Evolutionary conservation across 2,329 filamentous ascomycete species (phyloP), one percentile per base, ranked within the genome.

Genomic region (Fusarium sp.): DNA sequence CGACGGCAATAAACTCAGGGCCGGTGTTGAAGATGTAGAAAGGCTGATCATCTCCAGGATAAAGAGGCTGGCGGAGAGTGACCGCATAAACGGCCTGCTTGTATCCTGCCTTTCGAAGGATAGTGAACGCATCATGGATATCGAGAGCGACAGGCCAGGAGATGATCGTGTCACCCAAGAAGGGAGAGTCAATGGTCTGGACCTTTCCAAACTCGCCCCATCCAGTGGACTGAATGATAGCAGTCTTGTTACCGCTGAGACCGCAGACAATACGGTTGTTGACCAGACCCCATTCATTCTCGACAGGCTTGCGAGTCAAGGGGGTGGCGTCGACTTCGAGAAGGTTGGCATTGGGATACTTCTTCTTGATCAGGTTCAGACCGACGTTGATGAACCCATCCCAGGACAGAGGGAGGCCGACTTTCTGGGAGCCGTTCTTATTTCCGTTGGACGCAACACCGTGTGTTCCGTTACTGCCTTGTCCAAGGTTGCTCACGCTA

Each of bases 1-100:
- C 70, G 14, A 72, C 62, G 4, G 67, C 67, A 36, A 72, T 64
- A 28, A 63, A 70, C 45, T 72, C 58, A 17, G 38, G 15, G 15
- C 54, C 70, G 12, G 70, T 36, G 3, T 60, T 57, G 63, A 72
- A 72, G n/a, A 72, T 68, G 45, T 68, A 72, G 24, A 64, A 71
- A 6, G 70, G 48, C 48, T 72, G 70, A 17, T 71, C 47, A 24
- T 57, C 50, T 15, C 55, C 63, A 18, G 70, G 70, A 57, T 50
- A 32, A 6, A 72, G 17, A 28, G 70, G 70, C 28, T 71, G 48
- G 10, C 70, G 70, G 2, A 72, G 32, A 24, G 70, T 72, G 15
- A 72, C 70, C 0, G 55, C 63, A 18, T 50, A 17, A 14, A 68
- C 26, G 1, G 32, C 32, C 30, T 68, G 38, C 41, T 70, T 47